Percentiles rank a stretch among this genome's conserved stretches.
phyloP scores from a whole-genome alignment of 1,284 basidiomycete genomes.

The Leccinum subrobustum region DNA sequence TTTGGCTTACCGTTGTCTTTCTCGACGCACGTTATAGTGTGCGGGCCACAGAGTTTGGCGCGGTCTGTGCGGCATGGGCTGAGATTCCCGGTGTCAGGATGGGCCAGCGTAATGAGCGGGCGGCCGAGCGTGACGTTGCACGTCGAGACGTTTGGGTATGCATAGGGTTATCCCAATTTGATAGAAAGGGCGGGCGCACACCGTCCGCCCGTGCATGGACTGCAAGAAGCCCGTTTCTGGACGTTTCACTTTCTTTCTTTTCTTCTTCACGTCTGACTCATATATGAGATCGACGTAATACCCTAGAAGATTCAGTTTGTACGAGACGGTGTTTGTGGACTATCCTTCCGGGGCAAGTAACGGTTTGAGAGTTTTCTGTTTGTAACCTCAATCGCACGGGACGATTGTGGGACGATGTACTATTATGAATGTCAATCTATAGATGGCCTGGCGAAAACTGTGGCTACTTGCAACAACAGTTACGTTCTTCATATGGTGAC shows the following conservation, averaged over 20 bases:
- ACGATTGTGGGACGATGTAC: not conserved
- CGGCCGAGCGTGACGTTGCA: slow-evolving; percentile 46
- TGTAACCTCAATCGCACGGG: not conserved
- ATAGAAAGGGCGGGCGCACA: not conserved
- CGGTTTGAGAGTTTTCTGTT: not conserved
- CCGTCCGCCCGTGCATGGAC: not conserved
- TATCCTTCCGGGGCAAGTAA: not conserved
- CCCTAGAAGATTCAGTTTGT: not conserved
- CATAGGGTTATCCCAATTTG: slow-evolving; percentile 14
- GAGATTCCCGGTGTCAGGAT: slow-evolving; percentile 37
- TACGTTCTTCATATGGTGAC: too few species aligned
- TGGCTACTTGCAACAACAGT: not conserved
- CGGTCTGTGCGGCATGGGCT: slow-evolving; percentile 40
- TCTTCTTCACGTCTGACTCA: not conserved
- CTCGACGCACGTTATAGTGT: slow-evolving; percentile 36
- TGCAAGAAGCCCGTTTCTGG: not conserved
- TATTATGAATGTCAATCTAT: not conserved
- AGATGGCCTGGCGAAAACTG: not conserved
- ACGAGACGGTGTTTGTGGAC: not conserved
- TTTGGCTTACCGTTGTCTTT: not conserved
- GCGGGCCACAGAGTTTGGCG: slow-evolving; percentile 45
- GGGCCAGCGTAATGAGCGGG: slow-evolving; percentile 38
- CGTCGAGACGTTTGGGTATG: slow-evolving; percentile 49
- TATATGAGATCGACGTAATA: not conserved
- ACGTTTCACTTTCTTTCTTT: not conserved